Conservation (phyloP, 345 rosid genomes). For the Brassica rapa region DNA sequence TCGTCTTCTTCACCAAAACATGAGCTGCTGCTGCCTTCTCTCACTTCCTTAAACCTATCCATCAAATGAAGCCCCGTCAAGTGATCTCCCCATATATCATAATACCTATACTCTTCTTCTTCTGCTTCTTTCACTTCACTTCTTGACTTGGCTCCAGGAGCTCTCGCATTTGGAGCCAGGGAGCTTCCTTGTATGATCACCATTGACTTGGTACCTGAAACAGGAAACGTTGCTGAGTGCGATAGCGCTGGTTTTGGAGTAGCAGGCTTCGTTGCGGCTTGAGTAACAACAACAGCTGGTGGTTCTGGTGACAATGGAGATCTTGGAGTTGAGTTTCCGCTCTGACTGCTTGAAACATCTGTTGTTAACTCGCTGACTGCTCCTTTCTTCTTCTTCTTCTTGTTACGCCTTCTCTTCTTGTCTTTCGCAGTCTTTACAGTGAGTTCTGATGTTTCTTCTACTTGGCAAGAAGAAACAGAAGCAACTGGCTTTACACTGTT, state of each 20-base stretch:
- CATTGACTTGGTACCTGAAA: slow-evolving; percentile 35
- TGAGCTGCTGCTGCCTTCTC: slow-evolving; percentile 37
- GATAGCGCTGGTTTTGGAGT: slow-evolving; percentile 40
- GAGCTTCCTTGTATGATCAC: slow-evolving; percentile 37
- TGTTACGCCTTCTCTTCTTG: slow-evolving; percentile 72
- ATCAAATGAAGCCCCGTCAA: slow-evolving; percentile 52
- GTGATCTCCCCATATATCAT: slow-evolving; percentile 94
- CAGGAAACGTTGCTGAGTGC: slow-evolving; percentile 57
- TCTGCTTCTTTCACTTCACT: slow-evolving; percentile 41
- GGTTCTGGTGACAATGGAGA: slow-evolving; percentile 69
- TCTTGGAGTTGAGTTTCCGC: slow-evolving; percentile 90
- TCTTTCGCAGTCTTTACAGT: slow-evolving; percentile 62
- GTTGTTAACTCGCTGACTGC: slow-evolving; percentile 21
- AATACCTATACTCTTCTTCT: slow-evolving; percentile 55
- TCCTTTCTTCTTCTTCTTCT: slow-evolving; percentile 56
- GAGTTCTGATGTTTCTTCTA: slow-evolving; percentile 55
- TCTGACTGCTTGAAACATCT: slow-evolving; percentile 87
- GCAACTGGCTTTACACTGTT: slow-evolving; percentile 6
- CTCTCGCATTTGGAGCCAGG: slow-evolving; percentile 67
- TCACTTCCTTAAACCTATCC: slow-evolving; percentile 47
- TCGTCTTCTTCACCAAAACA: slow-evolving; percentile 36
- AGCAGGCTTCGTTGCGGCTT: slow-evolving; percentile 20
- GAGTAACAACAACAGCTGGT: slow-evolving; percentile 36
- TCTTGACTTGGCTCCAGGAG: slow-evolving; percentile 58
- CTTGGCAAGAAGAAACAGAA: slow-evolving; percentile 12